Evolutionary conservation across 345 rosid species (phyloP).

Genomic region (Euphorbia pulcherrima): DNA sequence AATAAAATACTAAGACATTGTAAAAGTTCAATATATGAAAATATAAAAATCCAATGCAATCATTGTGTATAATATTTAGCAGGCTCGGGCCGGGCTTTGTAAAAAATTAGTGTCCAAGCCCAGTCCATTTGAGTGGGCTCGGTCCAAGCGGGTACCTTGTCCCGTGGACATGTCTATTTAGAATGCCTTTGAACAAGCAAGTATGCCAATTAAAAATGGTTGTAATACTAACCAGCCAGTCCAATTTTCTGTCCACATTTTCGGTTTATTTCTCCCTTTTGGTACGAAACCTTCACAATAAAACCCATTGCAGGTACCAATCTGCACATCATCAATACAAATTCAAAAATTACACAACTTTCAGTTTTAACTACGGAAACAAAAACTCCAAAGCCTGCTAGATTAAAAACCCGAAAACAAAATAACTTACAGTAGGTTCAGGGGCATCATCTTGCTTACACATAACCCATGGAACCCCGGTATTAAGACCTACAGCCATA

Average conservation of each 20-base stretch:
- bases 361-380: not conserved
- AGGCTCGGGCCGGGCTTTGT: too few species aligned
- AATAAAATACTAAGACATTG: too few species aligned
- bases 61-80: too few species aligned
- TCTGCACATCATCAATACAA: constrained; percentile 17
- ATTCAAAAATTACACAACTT: not conserved
- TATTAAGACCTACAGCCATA: constrained; percentile 43
- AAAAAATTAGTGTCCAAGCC: too few species aligned
- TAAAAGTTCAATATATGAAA: too few species aligned
- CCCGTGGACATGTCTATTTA: not conserved
- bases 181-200: not conserved
- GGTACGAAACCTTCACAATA: constrained; percentile 41
- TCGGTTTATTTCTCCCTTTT: constrained; percentile 36
- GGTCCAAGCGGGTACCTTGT: too few species aligned
- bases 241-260: constrained; percentile 46
- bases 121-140: too few species aligned
- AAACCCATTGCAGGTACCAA: constrained; percentile 41
- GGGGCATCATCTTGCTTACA: constrained; percentile 56
- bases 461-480: constrained; percentile 55
- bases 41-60: too few species aligned
- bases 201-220: too few species aligned
- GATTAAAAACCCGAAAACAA: too few species aligned
- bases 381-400: not conserved
- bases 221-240: constrained; percentile 28
- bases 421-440: constrained; percentile 32